These are phyloP conservation scores for Blastobotrys chiropterorum DNA, from an alignment of 805 yeast genomes.

Conservation along the genomic window DNA sequence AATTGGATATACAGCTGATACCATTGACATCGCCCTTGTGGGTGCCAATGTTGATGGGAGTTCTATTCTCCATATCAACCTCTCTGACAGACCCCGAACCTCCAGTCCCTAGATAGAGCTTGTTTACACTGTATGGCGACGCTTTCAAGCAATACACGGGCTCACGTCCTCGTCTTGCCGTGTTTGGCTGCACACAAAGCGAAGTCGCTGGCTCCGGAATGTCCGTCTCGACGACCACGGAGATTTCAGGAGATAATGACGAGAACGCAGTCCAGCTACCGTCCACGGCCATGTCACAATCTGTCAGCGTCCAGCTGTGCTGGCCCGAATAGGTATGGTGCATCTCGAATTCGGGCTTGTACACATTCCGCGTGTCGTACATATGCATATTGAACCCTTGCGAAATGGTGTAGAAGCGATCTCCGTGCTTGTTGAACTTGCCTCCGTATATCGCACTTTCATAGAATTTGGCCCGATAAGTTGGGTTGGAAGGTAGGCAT, in stretches of 20 bases:
- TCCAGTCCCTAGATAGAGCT: background rate
- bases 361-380: constrained; percentile 17
- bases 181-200: background rate
- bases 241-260: constrained; percentile 1
- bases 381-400: constrained; percentile 24
- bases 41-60: constrained; percentile 10
- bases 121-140: background rate
- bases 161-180: background rate
- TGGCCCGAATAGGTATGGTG: constrained; percentile 1
- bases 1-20: constrained; percentile 29
- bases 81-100: background rate
- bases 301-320: constrained; percentile 26
- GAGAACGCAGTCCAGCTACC: constrained; percentile 8
- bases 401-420: constrained; percentile 20
- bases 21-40: constrained; percentile 26
- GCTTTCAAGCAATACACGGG: background rate
- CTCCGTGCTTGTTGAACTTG: constrained; percentile 26
- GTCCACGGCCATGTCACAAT: constrained; percentile 21
- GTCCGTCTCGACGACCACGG: background rate
- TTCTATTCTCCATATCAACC: constrained; percentile 18
- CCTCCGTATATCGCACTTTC: constrained; percentile 25
- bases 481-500: constrained; percentile 13
- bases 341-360: constrained; percentile 14
- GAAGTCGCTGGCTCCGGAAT: background rate
- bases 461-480: constrained; percentile 8